Percentiles rank a stretch among this genome's conserved stretches.
These are phyloP conservation scores for Mallotus japonicus DNA, from an alignment of 441 rosid species.

Conservation along the genomic window DNA sequence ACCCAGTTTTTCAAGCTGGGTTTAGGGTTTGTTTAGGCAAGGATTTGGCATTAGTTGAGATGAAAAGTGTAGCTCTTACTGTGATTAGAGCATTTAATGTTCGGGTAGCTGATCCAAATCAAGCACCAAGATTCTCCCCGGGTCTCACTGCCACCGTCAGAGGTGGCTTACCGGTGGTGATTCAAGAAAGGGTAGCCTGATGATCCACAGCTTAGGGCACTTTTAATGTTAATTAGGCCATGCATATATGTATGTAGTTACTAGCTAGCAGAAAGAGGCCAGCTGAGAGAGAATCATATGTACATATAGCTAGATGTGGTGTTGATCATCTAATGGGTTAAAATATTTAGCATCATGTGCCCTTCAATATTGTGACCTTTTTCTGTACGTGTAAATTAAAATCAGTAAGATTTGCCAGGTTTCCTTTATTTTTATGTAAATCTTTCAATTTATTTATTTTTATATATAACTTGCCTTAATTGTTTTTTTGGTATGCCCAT, in stretches of 20 bases:
- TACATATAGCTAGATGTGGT: neutral
- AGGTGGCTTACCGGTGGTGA: conserved; percentile 61
- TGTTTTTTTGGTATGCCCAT: too few relatives aligned
- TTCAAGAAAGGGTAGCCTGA: conserved; percentile 42
- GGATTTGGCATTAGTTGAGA: conserved; percentile 42
- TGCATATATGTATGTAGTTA: too few relatives aligned
- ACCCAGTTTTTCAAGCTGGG: conserved; percentile 41
- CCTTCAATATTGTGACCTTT: neutral
- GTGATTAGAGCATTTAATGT: conserved; percentile 25
- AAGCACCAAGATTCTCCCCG: conserved; percentile 46
- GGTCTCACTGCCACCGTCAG: conserved; percentile 74
- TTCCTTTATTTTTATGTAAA: neutral
- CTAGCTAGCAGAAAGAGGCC: too few relatives aligned
- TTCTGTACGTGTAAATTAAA: neutral
- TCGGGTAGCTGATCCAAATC: conserved; percentile 21
- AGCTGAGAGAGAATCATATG: neutral
- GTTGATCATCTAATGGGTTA: neutral
- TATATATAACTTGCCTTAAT: too few relatives aligned
- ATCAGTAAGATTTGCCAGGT: neutral
- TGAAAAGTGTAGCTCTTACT: conserved; percentile 39
- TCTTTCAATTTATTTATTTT: too few relatives aligned
- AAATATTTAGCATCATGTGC: too few relatives aligned
- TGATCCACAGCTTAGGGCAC: conserved; percentile 24
- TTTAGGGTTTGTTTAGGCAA: conserved; percentile 46
- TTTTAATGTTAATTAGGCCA: too few relatives aligned